Conservation (phyloP, 2,329 filamentous ascomycete genomes). For the Chlorencoelia australis region DNA sequence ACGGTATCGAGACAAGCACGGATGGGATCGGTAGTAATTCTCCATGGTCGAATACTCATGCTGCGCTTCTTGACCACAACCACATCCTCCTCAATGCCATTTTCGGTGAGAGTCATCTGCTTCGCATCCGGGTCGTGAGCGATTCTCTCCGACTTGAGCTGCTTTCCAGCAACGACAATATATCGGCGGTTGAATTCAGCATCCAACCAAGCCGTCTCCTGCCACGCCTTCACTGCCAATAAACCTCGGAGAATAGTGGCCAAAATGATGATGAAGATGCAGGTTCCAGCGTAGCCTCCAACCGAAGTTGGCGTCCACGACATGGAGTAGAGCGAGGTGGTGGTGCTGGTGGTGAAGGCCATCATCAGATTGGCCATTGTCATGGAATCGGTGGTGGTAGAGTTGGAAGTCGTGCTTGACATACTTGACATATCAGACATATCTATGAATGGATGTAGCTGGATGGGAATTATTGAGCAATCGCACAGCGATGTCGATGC, state of each 20-base stretch:
- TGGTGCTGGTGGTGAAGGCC: slow-evolving; percentile 54
- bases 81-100: slow-evolving; percentile 74
- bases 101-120: slow-evolving; percentile 57
- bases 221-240: slow-evolving; percentile 59
- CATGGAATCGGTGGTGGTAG: slow-evolving; percentile 40
- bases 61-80: slow-evolving; percentile 55
- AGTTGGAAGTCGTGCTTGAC: slow-evolving; percentile 4
- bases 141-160: slow-evolving; percentile 27
- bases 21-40: slow-evolving; percentile 69
- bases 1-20: slow-evolving; percentile 61
- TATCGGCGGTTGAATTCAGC: slow-evolving; percentile 66
- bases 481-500: too few species aligned
- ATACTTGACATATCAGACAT: slow-evolving; percentile 13
- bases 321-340: slow-evolving; percentile 54
- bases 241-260: slow-evolving; percentile 59
- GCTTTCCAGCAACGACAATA: slow-evolving; percentile 56
- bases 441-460: background rate
- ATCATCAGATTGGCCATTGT: slow-evolving; percentile 37
- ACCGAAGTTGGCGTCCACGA: slow-evolving; percentile 63
- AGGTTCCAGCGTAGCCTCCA: slow-evolving; percentile 76
- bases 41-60: slow-evolving; percentile 56
- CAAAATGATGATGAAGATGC: slow-evolving; percentile 80
- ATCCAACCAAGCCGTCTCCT: slow-evolving; percentile 56
- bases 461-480: too few species aligned
- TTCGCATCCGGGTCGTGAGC: slow-evolving; percentile 44